Evolutionary conservation across 441 rosid genomes (phyloP).

Genomic region (Sinapis alba): DNA sequence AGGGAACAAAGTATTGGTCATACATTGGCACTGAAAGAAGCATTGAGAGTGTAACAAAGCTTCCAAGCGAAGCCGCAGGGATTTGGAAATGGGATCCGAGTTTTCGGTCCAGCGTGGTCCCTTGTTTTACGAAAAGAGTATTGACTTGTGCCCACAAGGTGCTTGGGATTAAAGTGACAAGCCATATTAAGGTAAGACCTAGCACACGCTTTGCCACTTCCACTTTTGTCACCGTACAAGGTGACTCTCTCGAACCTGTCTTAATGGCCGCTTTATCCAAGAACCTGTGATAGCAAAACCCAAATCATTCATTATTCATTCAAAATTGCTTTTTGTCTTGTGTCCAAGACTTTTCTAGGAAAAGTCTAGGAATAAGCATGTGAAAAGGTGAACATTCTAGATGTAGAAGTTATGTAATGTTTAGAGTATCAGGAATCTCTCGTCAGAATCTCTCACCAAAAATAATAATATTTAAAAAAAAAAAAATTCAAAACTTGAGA

Average conservation of each 20-base stretch:
- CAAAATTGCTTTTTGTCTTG: conserved; percentile 16
- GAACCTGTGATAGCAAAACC: conserved; percentile 47
- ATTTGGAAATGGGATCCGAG: conserved; percentile 63
- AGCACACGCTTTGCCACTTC: conserved; percentile 73
- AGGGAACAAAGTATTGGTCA: conserved; percentile 74
- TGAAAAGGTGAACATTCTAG: conserved; percentile 10
- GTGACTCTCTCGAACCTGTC: conserved; percentile 38
- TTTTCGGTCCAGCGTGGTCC: conserved; percentile 71
- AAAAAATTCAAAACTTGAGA: no score
- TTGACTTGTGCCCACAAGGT: conserved; percentile 90
- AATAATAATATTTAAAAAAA: no score
- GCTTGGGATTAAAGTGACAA: conserved; percentile 77
- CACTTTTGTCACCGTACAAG: conserved; percentile 80
- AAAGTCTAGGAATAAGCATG: not conserved
- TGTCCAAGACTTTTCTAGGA: conserved; percentile 5
- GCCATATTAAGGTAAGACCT: conserved; percentile 74
- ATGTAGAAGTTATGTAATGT: not conserved
- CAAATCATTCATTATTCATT: not conserved
- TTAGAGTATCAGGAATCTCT: no score
- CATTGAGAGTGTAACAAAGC: conserved; percentile 84
- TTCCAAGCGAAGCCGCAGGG: conserved; percentile 81
- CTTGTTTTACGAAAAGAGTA: conserved; percentile 88
- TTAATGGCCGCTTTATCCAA: conserved; percentile 86
- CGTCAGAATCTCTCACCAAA: no score
- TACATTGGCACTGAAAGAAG: conserved; percentile 78